Base-by-base conservation (phyloP, 805 yeast species). In the Metschnikowia sp. region DNA sequence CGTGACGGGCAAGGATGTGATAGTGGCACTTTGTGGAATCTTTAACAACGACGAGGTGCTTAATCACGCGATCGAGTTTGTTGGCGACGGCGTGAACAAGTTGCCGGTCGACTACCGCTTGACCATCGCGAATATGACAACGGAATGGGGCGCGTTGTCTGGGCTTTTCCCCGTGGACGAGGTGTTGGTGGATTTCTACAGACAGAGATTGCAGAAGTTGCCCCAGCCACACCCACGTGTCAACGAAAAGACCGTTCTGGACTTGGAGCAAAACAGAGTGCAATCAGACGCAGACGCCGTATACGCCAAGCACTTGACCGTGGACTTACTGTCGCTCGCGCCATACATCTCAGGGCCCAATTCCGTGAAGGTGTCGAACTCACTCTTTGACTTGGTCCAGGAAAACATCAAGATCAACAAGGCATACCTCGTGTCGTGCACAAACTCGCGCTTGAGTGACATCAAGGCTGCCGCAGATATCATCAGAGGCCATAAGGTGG, bases 361-460 rank as follows among this genome's bases (percentile, higher is more conserved):
- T 75, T 88, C 97, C 13, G 99, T 94, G 61, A 94, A 94, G 72
- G 79, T 94, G 30, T 84, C 96, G 28, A 88, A 76, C 60, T 78
- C 97, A 0, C 77, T 92, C 45, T 70, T 85, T 35, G 88, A 85
- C 40, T 76, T 94, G 57, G 81, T 96, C 11, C 67, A 75, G 22
- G 78, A 90, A 62, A 74, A 88, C 58, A 77, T 94, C 68, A 78
- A 81, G 55, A 84, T 92, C 59, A 81, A 94, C 74, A 94, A 94
- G 72, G 99, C 99, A 1, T 94, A 94, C 69, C 75, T 94, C 44
- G 99, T 94, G n/a, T 88, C 97, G 4, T 94, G 99, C 72, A 94
- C 99, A 9, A 94, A 94, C 71, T 88, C 97, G 5, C 82, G 99
- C 59, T 75, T 94, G 49, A 81, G 92, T 48, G 99, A 94, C 66